Conservation (phyloP, 768 basidiomycete species). For the Sistotremastrum suecicum region DNA sequence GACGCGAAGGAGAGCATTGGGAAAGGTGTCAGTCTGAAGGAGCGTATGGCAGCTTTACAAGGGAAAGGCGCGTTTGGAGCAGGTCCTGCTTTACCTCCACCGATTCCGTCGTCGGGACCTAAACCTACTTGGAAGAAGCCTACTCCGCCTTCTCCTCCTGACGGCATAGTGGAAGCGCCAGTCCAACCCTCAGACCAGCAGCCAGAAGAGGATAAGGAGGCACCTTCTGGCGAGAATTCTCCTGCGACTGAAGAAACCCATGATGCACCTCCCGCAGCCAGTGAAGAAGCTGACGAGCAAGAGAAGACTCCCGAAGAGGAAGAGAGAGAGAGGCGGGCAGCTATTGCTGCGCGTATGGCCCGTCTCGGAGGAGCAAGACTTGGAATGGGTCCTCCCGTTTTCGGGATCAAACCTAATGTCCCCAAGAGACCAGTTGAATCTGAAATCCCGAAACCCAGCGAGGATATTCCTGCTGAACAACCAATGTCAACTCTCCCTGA, state of each 20-base stretch:
- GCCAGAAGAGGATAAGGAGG: constrained; percentile 27
- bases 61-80: constrained; percentile 70
- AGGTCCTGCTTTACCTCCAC: constrained; percentile 28
- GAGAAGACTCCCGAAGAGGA: constrained; percentile 43
- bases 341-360: constrained; percentile 88
- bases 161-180: constrained; percentile 3
- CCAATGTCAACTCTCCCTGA: no score
- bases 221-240: constrained; percentile 10
- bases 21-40: constrained; percentile 69
- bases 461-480: no score
- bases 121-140: constrained; percentile 85
- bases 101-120: constrained; percentile 41
- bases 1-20: constrained; percentile 85
- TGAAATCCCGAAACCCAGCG: no score
- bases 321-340: constrained; percentile 66
- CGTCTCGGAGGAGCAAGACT: constrained; percentile 75
- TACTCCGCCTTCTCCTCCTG: constrained; percentile 28
- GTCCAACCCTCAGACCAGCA: constrained; percentile 3
- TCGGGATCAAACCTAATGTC: constrained; percentile 38
- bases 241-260: constrained; percentile 6
- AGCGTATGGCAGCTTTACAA: constrained; percentile 90
- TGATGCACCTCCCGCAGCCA: constrained; percentile 2
- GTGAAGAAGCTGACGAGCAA: constrained; percentile 18
- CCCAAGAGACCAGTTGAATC: no score
- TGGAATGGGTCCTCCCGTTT: constrained; percentile 66